These are phyloP conservation scores for Arthrinium phaeospermum DNA, from an alignment of 2,329 filamentous ascomycete genomes.

Conservation along the genomic window DNA sequence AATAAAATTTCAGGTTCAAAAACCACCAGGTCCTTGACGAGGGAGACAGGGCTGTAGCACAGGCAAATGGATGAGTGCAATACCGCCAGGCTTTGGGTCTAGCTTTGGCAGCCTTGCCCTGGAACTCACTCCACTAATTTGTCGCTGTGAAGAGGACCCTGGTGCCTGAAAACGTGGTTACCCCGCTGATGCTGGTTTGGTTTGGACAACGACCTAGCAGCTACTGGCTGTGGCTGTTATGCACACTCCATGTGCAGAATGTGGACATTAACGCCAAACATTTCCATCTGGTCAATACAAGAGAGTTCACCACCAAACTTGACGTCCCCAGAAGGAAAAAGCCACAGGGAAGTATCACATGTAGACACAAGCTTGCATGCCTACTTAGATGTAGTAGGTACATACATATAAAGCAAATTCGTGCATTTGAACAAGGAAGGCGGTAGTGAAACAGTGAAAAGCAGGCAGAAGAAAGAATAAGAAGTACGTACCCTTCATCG, in stretches of 20 bases:
- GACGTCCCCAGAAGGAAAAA: not conserved
- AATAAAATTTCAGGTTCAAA: not conserved
- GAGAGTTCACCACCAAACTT: not conserved
- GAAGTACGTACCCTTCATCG: not conserved
- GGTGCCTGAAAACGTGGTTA: not conserved
- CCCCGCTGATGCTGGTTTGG: not conserved
- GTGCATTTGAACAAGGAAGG: not conserved
- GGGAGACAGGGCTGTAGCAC: not conserved
- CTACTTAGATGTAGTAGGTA: no score
- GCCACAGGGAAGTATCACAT: not conserved
- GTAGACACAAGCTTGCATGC: not conserved
- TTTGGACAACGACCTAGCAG: not conserved
- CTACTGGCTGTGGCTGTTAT: not conserved
- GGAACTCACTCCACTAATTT: not conserved
- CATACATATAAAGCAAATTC: not conserved
- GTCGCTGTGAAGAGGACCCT: not conserved
- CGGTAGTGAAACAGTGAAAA: not conserved
- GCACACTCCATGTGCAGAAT: not conserved
- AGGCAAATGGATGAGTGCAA: not conserved
- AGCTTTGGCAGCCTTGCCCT: conserved; percentile 3
- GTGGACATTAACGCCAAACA: not conserved
- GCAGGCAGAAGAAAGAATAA: not conserved
- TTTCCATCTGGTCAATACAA: not conserved
- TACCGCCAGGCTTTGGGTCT: not conserved
- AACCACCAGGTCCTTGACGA: not conserved